A percentile compares a stretch with the other conserved stretches of the same genome.
These are phyloP conservation scores for Hypomontagnella submonticulosa DNA, from an alignment of 495 filamentous ascomycete species.

Conservation along the genomic window DNA sequence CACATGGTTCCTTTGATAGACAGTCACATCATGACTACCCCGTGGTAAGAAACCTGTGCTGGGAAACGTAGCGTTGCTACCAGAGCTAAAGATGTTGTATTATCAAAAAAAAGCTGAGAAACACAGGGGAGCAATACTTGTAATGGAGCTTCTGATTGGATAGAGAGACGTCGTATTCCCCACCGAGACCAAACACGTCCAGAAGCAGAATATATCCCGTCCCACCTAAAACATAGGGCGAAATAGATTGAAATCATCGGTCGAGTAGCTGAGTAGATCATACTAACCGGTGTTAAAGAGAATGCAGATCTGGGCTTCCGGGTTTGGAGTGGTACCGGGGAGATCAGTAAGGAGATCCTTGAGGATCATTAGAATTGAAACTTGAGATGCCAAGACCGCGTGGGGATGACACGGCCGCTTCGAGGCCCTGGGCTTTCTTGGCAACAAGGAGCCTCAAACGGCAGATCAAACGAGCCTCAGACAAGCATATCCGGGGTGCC, in stretches of 20 bases:
- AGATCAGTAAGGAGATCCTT: constrained; percentile 42
- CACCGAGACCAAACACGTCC: constrained; percentile 39
- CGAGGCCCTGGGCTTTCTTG: constrained; percentile 40
- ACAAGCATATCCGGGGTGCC: constrained; percentile 21
- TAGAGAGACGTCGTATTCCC: constrained; percentile 19
- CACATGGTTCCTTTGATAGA: constrained; percentile 25
- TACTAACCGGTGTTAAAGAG: constrained; percentile 26
- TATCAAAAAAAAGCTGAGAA: constrained; percentile 22
- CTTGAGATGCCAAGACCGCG: constrained; percentile 41
- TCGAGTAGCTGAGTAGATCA: constrained; percentile 34
- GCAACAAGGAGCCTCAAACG: constrained; percentile 34
- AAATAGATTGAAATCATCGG: constrained; percentile 33
- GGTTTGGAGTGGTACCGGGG: constrained; percentile 23
- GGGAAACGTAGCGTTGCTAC: constrained; percentile 22
- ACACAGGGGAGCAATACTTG: constrained; percentile 27
- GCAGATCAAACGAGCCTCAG: constrained; percentile 49
- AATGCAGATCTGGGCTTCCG: constrained; percentile 30
- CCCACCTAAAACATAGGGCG: constrained; percentile 35
- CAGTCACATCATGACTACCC: constrained; percentile 22
- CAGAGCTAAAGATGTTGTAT: constrained; percentile 2
- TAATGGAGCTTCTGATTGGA: constrained; percentile 30
- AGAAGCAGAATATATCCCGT: constrained; percentile 21
- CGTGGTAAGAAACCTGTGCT: constrained; percentile 11
- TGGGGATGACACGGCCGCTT: constrained; percentile 21
- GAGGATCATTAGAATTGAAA: constrained; percentile 37